Conservation (phyloP, 148 eudicot genomes). For the Amaranthus palmeri region DNA sequence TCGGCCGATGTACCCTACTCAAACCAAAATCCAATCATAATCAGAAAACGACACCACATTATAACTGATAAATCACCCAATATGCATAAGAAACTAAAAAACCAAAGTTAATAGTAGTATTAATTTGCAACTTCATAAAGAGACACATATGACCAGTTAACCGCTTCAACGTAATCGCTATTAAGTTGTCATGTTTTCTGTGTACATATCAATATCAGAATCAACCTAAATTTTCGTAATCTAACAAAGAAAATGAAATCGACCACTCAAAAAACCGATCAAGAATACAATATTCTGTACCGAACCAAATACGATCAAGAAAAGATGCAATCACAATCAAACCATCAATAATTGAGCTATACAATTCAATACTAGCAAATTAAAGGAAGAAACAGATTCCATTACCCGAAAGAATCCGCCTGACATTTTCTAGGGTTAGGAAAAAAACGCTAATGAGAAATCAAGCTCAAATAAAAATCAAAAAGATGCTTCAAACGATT, state of each 20-base stretch:
- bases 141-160: too few relatives aligned
- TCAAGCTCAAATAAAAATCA: background rate
- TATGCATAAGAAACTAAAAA: too few relatives aligned
- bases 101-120: too few relatives aligned
- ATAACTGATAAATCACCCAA: background rate
- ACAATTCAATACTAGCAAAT: background rate
- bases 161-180: too few relatives aligned
- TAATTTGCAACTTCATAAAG: too few relatives aligned
- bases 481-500: background rate
- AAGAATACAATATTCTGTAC: background rate
- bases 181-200: too few relatives aligned
- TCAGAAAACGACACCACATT: background rate
- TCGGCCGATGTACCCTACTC: conserved; percentile 91
- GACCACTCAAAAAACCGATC: background rate
- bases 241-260: background rate
- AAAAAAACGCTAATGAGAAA: background rate
- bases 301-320: background rate
- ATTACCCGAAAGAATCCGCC: conserved; percentile 97
- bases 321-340: background rate
- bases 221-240: background rate
- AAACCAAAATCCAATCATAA: conserved; percentile 8
- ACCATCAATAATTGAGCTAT: background rate
- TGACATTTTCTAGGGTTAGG: conserved; percentile 93
- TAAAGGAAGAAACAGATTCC: background rate
- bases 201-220: too few relatives aligned